Evolutionary conservation across 805 yeast genomes (phyloP), one percentile per base, ranked within the genome.

Genomic region (Yarrowia porcina): DNA sequence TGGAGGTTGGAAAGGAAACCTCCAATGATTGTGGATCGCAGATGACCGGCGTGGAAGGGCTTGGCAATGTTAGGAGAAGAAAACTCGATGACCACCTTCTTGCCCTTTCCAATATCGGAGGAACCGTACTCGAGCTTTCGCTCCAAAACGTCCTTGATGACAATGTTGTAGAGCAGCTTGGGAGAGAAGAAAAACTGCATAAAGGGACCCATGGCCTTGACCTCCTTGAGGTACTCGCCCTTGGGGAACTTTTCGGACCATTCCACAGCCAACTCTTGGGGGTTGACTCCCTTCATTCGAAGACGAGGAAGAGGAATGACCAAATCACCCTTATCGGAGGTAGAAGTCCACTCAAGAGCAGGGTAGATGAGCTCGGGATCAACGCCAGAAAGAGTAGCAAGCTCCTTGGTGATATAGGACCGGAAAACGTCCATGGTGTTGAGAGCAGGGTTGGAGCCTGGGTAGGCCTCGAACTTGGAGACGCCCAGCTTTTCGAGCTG

Each of bases 31-130:
- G 99, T 94, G 32, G 96, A 89, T 77, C 99, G 87, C 76, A 94
- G 83, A 76, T 94, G 99, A 65, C 99, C 99, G 63, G 99, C 99
- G 74, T 94, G 99, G 88, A 94, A 94, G 12, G 99, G 99, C 78
- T 94, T 94, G 67, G 99, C 99, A 72, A 94, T 93, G 76, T 94
- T 94, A 67, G 99, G 99, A 35, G 98, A 92, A 2, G 97, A 90
- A 72, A 94, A 94, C 76, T 94, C 99, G 69, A 94, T 82, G 47
- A 91, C 70, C 17, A 88, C 80, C 66, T 80, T 87, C 77, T 90
- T 88, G 66, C 84, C 85, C 41, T 76, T 76, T 64, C 94, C 97
- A 63, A 89, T 69, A 54, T 91, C 89, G 69, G 86, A 79, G 49
- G 84, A 76, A 68, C 99, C 99, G 74, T 83, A 94, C 39, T 80